These are phyloP conservation scores for Bryum argenteum DNA, from an alignment of 225 moss, liverwort and hornwort genomes.

Conservation along the genomic window DNA sequence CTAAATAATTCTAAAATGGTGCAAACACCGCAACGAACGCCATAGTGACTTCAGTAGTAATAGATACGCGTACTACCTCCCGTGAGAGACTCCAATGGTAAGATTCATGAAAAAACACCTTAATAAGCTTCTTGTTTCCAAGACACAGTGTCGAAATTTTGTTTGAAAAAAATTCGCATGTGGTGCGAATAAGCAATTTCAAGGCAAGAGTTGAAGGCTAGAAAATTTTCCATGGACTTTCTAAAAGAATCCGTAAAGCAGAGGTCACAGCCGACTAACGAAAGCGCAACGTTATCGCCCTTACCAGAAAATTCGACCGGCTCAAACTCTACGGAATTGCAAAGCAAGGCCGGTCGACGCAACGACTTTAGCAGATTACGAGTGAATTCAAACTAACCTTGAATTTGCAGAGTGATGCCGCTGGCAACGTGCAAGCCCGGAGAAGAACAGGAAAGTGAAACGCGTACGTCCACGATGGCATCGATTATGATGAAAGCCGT, in stretches of 20 bases:
- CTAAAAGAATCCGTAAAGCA: not conserved
- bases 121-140: not conserved
- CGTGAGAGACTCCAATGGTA: too few relatives aligned
- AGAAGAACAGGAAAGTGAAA: not conserved
- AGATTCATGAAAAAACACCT: not conserved
- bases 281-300: not conserved
- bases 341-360: not conserved
- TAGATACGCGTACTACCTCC: too few relatives aligned
- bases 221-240: not conserved
- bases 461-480: not conserved
- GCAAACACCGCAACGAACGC: too few relatives aligned
- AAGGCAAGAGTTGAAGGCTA: not conserved
- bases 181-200: not conserved
- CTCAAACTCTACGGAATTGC: not conserved
- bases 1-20: not conserved
- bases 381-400: not conserved
- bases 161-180: not conserved
- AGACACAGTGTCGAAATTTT: not conserved
- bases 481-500: not conserved
- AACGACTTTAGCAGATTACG: not conserved
- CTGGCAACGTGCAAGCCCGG: not conserved
- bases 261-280: not conserved
- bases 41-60: too few relatives aligned
- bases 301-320: not conserved
- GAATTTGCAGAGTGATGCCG: not conserved